These are phyloP conservation scores for Mimosa pudica DNA, from an alignment of 306 rosid species.

Conservation along the genomic window DNA sequence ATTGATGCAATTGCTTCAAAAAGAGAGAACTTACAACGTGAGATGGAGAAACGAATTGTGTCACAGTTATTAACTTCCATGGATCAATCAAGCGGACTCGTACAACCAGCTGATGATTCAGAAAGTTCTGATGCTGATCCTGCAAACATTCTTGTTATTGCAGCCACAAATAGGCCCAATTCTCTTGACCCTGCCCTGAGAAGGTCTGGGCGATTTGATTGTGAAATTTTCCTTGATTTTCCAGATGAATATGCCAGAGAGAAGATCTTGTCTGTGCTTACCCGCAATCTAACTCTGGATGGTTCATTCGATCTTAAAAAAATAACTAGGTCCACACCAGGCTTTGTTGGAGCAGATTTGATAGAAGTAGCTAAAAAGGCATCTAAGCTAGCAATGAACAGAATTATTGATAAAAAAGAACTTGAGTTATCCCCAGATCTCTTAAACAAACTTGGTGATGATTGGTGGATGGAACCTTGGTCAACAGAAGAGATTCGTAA, in stretches of 20 bases:
- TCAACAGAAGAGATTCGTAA: slow-evolving; percentile 66
- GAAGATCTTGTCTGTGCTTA: slow-evolving; percentile 63
- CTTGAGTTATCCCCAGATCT: slow-evolving; percentile 42
- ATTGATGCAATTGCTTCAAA: slow-evolving; percentile 89
- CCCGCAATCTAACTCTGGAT: slow-evolving; percentile 58
- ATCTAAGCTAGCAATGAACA: slow-evolving; percentile 75
- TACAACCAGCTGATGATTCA: slow-evolving; percentile 37
- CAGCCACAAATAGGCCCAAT: slow-evolving; percentile 97
- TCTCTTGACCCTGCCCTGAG: slow-evolving; percentile 73
- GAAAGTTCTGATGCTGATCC: slow-evolving; percentile 47
- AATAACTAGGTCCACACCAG: slow-evolving; percentile 83
- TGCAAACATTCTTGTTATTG: slow-evolving; percentile 84
- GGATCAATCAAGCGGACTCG: slow-evolving; percentile 59
- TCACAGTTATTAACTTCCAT: slow-evolving; percentile 77
- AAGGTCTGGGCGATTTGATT: slow-evolving; percentile 90
- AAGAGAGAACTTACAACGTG: slow-evolving; percentile 85
- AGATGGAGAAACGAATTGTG: slow-evolving; percentile 83
- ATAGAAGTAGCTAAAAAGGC: slow-evolving; percentile 74
- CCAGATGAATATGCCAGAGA: slow-evolving; percentile 63
- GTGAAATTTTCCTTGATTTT: slow-evolving; percentile 64
- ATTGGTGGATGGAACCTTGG: slow-evolving; percentile 76
- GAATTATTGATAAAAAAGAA: slow-evolving; percentile 62
- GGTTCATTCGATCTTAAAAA: slow-evolving; percentile 75
- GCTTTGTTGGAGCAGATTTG: slow-evolving; percentile 96
- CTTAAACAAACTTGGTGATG: slow-evolving; percentile 37